phyloP scores from a whole-genome alignment of 2,329 filamentous ascomycete species.

The Talaromyces sp. region DNA sequence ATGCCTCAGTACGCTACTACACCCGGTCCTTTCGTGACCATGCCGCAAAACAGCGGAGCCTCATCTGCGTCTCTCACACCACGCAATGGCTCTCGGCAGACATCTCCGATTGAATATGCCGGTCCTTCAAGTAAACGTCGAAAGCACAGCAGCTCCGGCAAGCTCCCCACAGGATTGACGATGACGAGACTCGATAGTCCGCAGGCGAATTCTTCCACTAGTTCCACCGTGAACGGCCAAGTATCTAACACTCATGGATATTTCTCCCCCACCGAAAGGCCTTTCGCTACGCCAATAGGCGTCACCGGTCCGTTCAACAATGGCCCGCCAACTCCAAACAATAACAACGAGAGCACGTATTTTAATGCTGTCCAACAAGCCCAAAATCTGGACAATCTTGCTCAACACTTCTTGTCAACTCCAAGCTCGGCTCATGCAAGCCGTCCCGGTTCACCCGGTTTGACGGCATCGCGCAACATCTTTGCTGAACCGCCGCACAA shows the following conservation, averaged over 20 bases:
- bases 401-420: constrained; percentile 65
- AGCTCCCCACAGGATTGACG: constrained; percentile 67
- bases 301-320: constrained; percentile 51
- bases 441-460: constrained; percentile 63
- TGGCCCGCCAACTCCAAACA: constrained; percentile 62
- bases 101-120: constrained; percentile 63
- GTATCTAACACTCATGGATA: constrained; percentile 40
- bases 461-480: constrained; percentile 37
- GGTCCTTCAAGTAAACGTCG: constrained; percentile 74
- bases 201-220: constrained; percentile 31
- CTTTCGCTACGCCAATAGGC: constrained; percentile 45
- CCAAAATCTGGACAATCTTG: constrained; percentile 62
- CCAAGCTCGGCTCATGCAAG: constrained; percentile 70
- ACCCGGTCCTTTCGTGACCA: constrained; percentile 37
- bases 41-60: constrained; percentile 36
- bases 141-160: constrained; percentile 67
- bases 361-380: constrained; percentile 58
- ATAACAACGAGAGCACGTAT: constrained; percentile 53
- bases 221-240: constrained; percentile 41
- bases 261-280: constrained; percentile 41
- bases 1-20: constrained; percentile 43
- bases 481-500: constrained; percentile 36
- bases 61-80: constrained; percentile 53
- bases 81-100: constrained; percentile 65
- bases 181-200: constrained; percentile 77